A percentile compares a stretch with the other conserved stretches of the same genome.
Conservation (phyloP, 2,329 filamentous ascomycete genomes). For the Grosmannia penicillata region DNA sequence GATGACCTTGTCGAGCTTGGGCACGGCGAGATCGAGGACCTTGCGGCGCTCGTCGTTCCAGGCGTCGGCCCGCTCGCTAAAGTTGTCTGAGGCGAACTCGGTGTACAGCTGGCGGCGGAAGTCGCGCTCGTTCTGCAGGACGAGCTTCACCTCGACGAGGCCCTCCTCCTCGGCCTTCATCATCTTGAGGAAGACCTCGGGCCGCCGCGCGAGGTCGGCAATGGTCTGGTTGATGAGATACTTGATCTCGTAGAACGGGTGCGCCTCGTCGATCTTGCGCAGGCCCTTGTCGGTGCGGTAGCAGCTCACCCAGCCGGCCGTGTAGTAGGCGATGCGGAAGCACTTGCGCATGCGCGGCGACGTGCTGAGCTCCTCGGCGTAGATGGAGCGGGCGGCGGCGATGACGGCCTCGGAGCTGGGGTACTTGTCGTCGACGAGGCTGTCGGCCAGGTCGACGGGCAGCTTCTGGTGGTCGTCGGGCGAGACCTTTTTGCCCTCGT, state of each 20-base stretch:
- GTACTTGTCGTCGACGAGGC: slow-evolving; percentile 58
- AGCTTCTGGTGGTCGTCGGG: slow-evolving; percentile 70
- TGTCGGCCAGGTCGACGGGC: slow-evolving; percentile 79
- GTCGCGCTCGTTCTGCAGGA: slow-evolving; percentile 58
- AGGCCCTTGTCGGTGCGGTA: slow-evolving; percentile 86
- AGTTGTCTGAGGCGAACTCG: slow-evolving; percentile 88
- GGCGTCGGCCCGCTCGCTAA: slow-evolving; percentile 83
- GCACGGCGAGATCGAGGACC: slow-evolving; percentile 66
- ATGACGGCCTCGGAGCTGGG: slow-evolving; percentile 62
- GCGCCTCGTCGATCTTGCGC: slow-evolving; percentile 83
- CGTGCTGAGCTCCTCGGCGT: slow-evolving; percentile 75
- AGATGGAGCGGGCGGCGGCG: slow-evolving; percentile 70
- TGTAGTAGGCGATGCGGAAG: slow-evolving; percentile 71
- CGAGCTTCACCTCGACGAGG: slow-evolving; percentile 70
- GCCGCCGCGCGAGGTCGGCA: slow-evolving; percentile 62
- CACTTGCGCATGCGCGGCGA: slow-evolving; percentile 83
- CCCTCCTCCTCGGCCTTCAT: slow-evolving; percentile 92
- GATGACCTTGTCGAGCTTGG: slow-evolving; percentile 71
- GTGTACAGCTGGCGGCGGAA: slow-evolving; percentile 65
- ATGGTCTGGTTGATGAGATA: slow-evolving; percentile 87
- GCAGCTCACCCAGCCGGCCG: slow-evolving; percentile 72
- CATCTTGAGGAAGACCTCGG: slow-evolving; percentile 92
- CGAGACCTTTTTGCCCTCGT: slow-evolving; percentile 62
- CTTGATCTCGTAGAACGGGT: slow-evolving; percentile 96
- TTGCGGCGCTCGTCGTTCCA: slow-evolving; percentile 86